phyloP scores from a whole-genome alignment of 164 flowering plant genomes.

The grape (Vitis vinifera) region ASM3070453v1 NC_081814.1:27358001-27358500 shows the following conservation, averaged over 20 bases:
- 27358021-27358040: conserved; percentile 92
- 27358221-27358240: too few species aligned
- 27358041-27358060: conserved; percentile 99
- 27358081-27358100: conserved; percentile 65
- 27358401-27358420: background rate
- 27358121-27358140: background rate
- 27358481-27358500: background rate
- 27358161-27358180: background rate
- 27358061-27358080: conserved; percentile 93
- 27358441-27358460: background rate
- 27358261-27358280: too few species aligned
- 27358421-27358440: background rate
- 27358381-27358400: background rate
- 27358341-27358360: background rate
- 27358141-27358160: background rate
- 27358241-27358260: too few species aligned
- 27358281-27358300: background rate
- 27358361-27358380: background rate
- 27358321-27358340: background rate
- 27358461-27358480: background rate
- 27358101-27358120: background rate
- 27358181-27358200: too few species aligned
- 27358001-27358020: conserved; percentile 63
- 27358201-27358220: too few species aligned
- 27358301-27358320: background rate